A percentile compares a stretch with the other conserved stretches of the same genome.
Conservation (phyloP, 192 early-diverging fungal species). For the Coemansia sp. region DNA sequence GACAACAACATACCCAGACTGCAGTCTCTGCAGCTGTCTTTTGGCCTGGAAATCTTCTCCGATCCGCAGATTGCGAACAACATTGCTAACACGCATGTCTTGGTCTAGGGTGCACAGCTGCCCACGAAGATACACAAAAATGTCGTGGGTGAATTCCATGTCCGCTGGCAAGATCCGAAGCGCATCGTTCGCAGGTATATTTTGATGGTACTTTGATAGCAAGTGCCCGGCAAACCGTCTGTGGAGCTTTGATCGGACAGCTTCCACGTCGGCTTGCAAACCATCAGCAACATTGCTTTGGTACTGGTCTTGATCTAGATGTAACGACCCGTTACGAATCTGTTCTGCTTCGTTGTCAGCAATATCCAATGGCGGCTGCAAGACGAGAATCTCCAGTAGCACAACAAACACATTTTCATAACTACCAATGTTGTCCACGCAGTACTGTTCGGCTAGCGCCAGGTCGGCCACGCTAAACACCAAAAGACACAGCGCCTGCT, state of each 20-base stretch:
- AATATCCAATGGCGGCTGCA: constrained; percentile 30
- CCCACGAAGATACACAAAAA: constrained; percentile 57
- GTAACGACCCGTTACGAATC: constrained; percentile 4
- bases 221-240: constrained; percentile 42
- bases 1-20: constrained; percentile 32
- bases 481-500: constrained; percentile 80
- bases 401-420: constrained; percentile 36
- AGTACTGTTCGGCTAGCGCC: constrained; percentile 60
- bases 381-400: constrained; percentile 40
- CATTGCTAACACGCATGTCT: constrained; percentile 30
- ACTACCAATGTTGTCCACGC: constrained; percentile 52
- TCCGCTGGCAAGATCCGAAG: constrained; percentile 50
- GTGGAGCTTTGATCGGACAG: constrained; percentile 19
- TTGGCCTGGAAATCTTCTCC: constrained; percentile 46
- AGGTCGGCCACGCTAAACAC: constrained; percentile 73
- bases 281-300: not conserved
- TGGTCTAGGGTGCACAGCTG: constrained; percentile 53
- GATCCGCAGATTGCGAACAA: constrained; percentile 35
- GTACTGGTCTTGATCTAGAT: constrained; percentile 2
- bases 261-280: constrained; percentile 9
- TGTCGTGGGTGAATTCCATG: constrained; percentile 44
- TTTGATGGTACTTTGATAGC: constrained; percentile 31
- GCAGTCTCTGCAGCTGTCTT: constrained; percentile 32
- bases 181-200: constrained; percentile 36
- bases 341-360: constrained; percentile 31